These are phyloP conservation scores for Polychaeton citri DNA, from an alignment of 2,329 filamentous ascomycete species.

Conservation along the genomic window DNA sequence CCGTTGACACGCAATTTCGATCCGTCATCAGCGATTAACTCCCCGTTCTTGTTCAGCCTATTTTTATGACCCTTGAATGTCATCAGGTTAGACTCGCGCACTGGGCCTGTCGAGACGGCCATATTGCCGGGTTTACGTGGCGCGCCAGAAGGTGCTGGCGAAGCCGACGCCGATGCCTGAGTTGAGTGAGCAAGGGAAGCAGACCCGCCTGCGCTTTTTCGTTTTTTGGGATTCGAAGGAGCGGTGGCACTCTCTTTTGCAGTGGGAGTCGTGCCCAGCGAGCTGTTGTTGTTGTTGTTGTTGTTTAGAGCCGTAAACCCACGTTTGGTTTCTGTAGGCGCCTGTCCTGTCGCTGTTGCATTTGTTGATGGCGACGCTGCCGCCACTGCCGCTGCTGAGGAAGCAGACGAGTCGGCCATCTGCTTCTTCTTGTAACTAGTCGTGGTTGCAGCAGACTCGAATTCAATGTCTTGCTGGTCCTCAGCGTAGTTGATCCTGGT, in stretches of 20 bases:
- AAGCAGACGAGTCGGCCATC: conserved; percentile 12
- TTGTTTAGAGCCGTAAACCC: neutral
- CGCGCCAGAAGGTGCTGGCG: conserved; percentile 11
- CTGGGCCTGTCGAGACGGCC: conserved; percentile 24
- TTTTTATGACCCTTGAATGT: conserved; percentile 64
- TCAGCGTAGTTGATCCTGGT: conserved; percentile 90
- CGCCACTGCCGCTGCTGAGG: neutral
- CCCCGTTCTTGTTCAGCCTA: conserved; percentile 54
- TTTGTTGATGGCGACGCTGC: neutral
- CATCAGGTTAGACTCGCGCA: conserved; percentile 70
- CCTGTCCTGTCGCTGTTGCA: conserved; percentile 1
- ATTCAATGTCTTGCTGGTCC: conserved; percentile 49
- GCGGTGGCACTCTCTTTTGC: conserved; percentile 29
- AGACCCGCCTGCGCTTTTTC: conserved; percentile 52
- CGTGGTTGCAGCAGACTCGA: conserved; percentile 42
- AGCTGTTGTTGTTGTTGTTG: too few species aligned
- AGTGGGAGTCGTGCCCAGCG: neutral
- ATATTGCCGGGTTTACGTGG: conserved; percentile 23
- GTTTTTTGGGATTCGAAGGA: conserved; percentile 60
- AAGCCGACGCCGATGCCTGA: conserved; percentile 14
- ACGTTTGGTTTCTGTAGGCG: neutral
- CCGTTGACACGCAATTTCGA: conserved; percentile 73
- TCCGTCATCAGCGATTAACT: conserved; percentile 81
- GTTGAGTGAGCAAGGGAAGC: conserved; percentile 9
- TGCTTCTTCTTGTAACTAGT: conserved; percentile 23